A percentile compares a stretch with the other conserved stretches of the same genome.
phyloP scores from a whole-genome alignment of 1,284 basidiomycete species.

The Anthracocystis walkeri region DNA sequence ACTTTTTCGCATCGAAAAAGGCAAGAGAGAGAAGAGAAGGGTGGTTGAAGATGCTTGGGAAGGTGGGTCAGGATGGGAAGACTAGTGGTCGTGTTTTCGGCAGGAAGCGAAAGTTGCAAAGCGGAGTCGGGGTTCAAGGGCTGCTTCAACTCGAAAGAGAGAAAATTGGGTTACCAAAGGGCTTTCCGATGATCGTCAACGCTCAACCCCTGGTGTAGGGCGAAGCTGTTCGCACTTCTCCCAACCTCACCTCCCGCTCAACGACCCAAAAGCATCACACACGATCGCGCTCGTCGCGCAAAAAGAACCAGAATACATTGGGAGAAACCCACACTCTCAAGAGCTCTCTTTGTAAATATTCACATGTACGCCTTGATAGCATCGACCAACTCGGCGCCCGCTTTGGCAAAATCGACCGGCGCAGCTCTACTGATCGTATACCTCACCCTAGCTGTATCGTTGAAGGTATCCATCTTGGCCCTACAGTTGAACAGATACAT shows the following conservation, averaged over 20 bases:
- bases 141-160: too few relatives aligned
- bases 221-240: not conserved
- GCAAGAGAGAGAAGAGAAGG: too few relatives aligned
- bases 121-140: too few relatives aligned
- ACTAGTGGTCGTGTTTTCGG: too few relatives aligned
- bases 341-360: not conserved
- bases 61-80: too few relatives aligned
- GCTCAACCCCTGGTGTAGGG: too few relatives aligned
- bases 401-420: constrained; percentile 62
- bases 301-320: not conserved
- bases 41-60: too few relatives aligned
- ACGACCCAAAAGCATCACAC: not conserved
- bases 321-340: not conserved
- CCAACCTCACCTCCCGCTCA: not conserved
- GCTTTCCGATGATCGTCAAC: too few relatives aligned
- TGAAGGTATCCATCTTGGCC: constrained; percentile 75
- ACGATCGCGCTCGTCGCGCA: not conserved
- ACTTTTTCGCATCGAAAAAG: too few relatives aligned
- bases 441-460: constrained; percentile 62
- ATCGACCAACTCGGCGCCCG: constrained; percentile 61
- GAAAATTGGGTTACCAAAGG: too few relatives aligned
- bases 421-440: constrained; percentile 62
- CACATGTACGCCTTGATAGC: constrained; percentile 56
- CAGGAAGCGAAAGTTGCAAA: too few relatives aligned
- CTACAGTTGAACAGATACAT: constrained; percentile 87